Evolutionary conservation across 768 basidiomycete species (phyloP).

Genomic region (Pulveroboletus sp.): DNA sequence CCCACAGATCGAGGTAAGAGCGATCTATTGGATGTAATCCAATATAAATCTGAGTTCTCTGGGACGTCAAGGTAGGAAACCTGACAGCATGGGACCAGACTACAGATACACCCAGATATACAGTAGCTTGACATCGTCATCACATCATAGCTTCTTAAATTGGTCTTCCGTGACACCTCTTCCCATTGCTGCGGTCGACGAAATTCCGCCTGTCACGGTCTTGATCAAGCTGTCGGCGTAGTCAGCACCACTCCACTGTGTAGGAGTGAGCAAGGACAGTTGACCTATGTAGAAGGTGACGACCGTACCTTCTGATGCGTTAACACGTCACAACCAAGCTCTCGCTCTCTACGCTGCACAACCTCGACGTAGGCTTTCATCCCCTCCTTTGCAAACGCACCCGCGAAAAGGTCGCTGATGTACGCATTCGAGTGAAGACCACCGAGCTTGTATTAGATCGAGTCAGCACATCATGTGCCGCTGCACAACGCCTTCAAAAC

Average conservation of each 20-base stretch:
- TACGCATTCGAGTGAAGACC: constrained; percentile 97
- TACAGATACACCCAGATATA: constrained; percentile 5
- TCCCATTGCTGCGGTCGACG: constrained; percentile 99
- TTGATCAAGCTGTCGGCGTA: constrained; percentile 88
- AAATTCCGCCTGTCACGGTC: constrained; percentile 96
- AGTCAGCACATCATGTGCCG: constrained; percentile 2
- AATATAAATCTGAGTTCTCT: neutral
- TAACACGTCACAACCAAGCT: constrained; percentile 91
- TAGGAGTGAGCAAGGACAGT: constrained; percentile 14
- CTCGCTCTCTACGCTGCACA: constrained; percentile 87
- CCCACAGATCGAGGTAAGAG: neutral
- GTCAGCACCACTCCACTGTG: constrained; percentile 91
- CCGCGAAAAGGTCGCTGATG: constrained; percentile 90
- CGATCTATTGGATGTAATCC: constrained; percentile 4
- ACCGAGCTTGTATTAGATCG: constrained; percentile 57
- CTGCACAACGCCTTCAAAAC: constrained; percentile 22
- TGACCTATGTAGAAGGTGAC: neutral
- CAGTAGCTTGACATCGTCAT: neutral
- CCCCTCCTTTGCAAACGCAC: constrained; percentile 84
- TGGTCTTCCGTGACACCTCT: constrained; percentile 91
- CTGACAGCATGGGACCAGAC: neutral
- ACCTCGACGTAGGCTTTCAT: constrained; percentile 99
- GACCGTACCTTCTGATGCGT: constrained; percentile 87
- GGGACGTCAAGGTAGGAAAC: neutral
- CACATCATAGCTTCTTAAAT: constrained; percentile 51